phyloP scores from a whole-genome alignment of 1,284 basidiomycete species.

The Anthracocystis walkeri region DNA sequence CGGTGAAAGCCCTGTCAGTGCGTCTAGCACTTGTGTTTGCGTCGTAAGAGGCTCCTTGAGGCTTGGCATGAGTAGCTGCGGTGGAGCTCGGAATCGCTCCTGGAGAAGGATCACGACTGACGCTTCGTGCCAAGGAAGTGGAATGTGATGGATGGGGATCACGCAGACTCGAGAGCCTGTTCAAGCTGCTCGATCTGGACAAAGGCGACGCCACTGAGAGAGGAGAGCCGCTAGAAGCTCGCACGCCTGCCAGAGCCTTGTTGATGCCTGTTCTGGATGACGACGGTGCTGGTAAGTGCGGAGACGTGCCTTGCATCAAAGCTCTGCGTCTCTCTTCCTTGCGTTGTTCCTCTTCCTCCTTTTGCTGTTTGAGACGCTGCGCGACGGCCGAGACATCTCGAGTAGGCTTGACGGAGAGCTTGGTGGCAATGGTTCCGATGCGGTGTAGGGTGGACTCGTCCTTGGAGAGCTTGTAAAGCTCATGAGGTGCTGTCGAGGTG shows the following conservation, averaged over 20 bases:
- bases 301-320: slow-evolving; percentile 38
- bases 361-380: slow-evolving; percentile 47
- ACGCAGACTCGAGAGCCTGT: slow-evolving; percentile 24
- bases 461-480: slow-evolving; percentile 38
- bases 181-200: slow-evolving; percentile 42
- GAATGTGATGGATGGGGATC: slow-evolving; percentile 13
- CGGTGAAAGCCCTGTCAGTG: slow-evolving; percentile 15
- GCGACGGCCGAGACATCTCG: slow-evolving; percentile 42
- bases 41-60: slow-evolving; percentile 19
- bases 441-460: slow-evolving; percentile 38
- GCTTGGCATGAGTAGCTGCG: background rate
- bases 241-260: slow-evolving; percentile 23
- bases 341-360: slow-evolving; percentile 48
- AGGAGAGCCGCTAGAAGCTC: slow-evolving; percentile 3
- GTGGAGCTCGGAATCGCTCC: slow-evolving; percentile 1
- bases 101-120: slow-evolving; percentile 29
- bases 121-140: slow-evolving; percentile 13
- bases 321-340: slow-evolving; percentile 43
- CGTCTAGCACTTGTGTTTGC: background rate
- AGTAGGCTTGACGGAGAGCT: slow-evolving; percentile 41
- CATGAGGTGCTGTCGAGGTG: slow-evolving; percentile 37
- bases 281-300: slow-evolving; percentile 19
- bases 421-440: slow-evolving; percentile 36
- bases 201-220: slow-evolving; percentile 19
- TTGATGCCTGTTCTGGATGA: slow-evolving; percentile 22